Percentiles rank a stretch among this genome's conserved stretches.
Evolutionary conservation across 768 basidiomycete species (phyloP).

Genomic region (Leccinum incarnatum): DNA sequence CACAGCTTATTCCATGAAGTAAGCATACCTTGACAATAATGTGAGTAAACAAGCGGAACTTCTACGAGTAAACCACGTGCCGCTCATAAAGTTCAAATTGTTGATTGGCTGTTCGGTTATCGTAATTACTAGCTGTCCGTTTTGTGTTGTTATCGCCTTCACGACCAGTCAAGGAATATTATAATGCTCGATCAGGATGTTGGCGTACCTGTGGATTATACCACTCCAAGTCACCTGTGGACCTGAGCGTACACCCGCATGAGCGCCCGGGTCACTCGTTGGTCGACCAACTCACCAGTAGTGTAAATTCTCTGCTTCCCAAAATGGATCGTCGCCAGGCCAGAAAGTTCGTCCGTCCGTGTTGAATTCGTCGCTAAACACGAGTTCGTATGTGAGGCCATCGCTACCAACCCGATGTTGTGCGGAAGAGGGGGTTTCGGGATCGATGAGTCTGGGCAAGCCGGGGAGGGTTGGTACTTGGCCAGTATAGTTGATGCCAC

Average conservation of each 20-base stretch:
- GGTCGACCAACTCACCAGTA: conserved; percentile 56
- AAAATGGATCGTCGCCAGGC: conserved; percentile 79
- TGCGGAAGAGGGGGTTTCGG: conserved; percentile 62
- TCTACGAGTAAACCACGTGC: conserved; percentile 35
- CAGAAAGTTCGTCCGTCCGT: conserved; percentile 69
- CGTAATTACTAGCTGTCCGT: conserved; percentile 81
- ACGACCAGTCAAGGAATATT: background rate
- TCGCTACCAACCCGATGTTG: conserved; percentile 64
- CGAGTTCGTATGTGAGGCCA: conserved; percentile 75
- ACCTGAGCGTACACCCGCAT: conserved; percentile 28
- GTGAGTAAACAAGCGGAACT: conserved; percentile 4
- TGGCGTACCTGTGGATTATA: conserved; percentile 64
- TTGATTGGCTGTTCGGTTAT: conserved; percentile 68
- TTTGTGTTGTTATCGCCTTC: conserved; percentile 66
- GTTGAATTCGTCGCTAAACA: conserved; percentile 89
- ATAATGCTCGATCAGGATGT: conserved; percentile 1
- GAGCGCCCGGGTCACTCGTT: background rate
- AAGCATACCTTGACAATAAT: conserved; percentile 51
- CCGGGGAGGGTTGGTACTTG: conserved; percentile 78
- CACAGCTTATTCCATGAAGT: conserved; percentile 94
- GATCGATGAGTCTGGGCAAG: conserved; percentile 71
- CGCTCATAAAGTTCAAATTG: conserved; percentile 82
- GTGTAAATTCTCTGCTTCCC: conserved; percentile 85
- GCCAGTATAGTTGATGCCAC: conserved; percentile 76
- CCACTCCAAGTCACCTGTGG: conserved; percentile 82